These are phyloP conservation scores for Solanum pinnatisectum DNA, from an alignment of 257 asterid species.

Conservation along the genomic window DNA sequence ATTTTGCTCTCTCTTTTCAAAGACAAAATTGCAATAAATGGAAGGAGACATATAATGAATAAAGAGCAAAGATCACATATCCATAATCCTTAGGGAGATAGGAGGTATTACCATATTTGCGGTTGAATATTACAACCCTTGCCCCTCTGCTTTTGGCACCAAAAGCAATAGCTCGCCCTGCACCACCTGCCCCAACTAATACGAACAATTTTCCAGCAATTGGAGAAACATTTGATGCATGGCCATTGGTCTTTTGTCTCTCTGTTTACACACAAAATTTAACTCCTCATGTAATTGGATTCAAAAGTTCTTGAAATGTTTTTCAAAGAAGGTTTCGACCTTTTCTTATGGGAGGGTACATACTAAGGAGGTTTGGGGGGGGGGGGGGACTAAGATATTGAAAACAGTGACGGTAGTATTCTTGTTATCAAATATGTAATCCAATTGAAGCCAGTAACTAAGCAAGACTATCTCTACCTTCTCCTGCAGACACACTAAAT, in stretches of 20 bases:
- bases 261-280: constrained; percentile 17
- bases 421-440: background rate
- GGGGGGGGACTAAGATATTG: background rate
- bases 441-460: background rate
- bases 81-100: background rate
- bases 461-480: background rate
- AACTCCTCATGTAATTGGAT: background rate
- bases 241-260: constrained; percentile 11
- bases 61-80: background rate
- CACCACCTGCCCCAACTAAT: constrained; percentile 81
- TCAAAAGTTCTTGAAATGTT: background rate
- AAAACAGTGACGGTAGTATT: background rate
- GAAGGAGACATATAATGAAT: background rate
- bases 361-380: background rate
- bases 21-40: background rate
- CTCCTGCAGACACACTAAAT: background rate
- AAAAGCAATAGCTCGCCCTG: constrained; percentile 67
- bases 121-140: constrained; percentile 59
- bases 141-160: constrained; percentile 72
- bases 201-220: constrained; percentile 54
- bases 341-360: background rate
- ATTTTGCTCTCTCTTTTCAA: constrained; percentile 49
- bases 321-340: background rate
- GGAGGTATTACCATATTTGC: constrained; percentile 35
- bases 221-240: constrained; percentile 32